Evolutionary conservation across 371 early-diverging fungal species (phyloP).

Genomic region (Parasitella parasitica): DNA sequence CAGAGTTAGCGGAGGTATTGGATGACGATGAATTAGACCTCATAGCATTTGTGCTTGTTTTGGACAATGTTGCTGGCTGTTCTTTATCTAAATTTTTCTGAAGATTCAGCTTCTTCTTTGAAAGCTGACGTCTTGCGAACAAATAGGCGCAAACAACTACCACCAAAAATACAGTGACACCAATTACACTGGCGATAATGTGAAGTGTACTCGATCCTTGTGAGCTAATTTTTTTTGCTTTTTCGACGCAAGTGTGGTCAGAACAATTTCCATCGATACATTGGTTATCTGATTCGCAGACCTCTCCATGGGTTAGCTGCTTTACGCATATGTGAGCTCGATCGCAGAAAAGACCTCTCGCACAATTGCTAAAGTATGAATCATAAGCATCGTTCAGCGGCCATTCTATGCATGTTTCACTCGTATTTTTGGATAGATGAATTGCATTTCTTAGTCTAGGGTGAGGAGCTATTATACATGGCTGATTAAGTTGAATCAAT

Average conservation of each 20-base stretch:
- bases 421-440: constrained; percentile 10
- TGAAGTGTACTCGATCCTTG: constrained; percentile 4
- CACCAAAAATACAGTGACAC: constrained; percentile 2
- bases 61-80: neutral
- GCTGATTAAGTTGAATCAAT: neutral
- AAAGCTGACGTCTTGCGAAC: neutral
- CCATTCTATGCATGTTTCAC: constrained; percentile 14
- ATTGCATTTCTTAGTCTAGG: constrained; percentile 1
- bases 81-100: neutral
- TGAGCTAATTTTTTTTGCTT: neutral
- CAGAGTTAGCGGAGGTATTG: neutral
- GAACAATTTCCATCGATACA: constrained; percentile 10
- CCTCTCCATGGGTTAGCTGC: neutral
- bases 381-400: constrained; percentile 3
- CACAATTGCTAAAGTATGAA: constrained; percentile 17
- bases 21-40: neutral
- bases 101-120: neutral
- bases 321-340: constrained; percentile 3
- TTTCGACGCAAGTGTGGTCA: constrained; percentile 2
- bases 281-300: constrained; percentile 19
- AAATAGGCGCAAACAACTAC: neutral
- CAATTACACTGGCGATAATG: constrained; percentile 7
- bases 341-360: neutral
- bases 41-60: neutral
- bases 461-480: constrained; percentile 6